Conservation (phyloP, 2,329 filamentous ascomycete genomes). For the Madurella fahalii region DNA sequence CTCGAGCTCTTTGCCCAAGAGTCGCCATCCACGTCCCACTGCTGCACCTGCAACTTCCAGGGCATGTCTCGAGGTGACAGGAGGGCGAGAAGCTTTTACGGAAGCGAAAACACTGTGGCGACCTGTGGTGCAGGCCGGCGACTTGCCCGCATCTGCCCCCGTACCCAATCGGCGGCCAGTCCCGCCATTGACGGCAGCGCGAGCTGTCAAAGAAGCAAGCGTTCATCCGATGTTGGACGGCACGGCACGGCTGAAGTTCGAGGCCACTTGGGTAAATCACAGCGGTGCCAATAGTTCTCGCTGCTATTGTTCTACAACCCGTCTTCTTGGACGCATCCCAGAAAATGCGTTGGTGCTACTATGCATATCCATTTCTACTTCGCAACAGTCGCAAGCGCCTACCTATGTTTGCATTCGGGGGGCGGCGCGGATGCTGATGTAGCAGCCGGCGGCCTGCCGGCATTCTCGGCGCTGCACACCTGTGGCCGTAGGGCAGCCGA, state of each 20-base stretch:
- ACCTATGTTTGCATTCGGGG: background rate
- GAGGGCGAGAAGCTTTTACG: background rate
- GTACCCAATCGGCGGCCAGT: background rate
- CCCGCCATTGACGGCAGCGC: background rate
- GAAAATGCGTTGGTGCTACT: background rate
- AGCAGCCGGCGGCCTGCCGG: slow-evolving; percentile 2
- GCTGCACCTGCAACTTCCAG: background rate
- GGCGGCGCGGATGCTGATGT: background rate
- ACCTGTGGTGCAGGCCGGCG: slow-evolving; percentile 4
- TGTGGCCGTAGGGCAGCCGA: background rate
- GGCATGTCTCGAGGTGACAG: no score
- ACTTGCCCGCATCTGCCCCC: background rate
- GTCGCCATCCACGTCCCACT: slow-evolving; percentile 9
- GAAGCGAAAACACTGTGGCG: slow-evolving; percentile 13
- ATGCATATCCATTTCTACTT: background rate
- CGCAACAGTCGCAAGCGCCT: background rate
- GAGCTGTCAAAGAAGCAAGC: background rate
- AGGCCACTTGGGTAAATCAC: background rate
- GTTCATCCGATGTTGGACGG: slow-evolving; percentile 12
- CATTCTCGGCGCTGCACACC: slow-evolving; percentile 8
- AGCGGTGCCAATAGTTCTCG: background rate
- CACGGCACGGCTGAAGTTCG: slow-evolving; percentile 4
- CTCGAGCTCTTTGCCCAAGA: slow-evolving; percentile 8
- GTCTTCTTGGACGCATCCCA: no score
- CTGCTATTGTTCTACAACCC: background rate